Evolutionary conservation across 1,284 basidiomycete genomes (phyloP), one percentile per base, ranked within the genome.

Genomic region (Rhizoctonia solani): DNA sequence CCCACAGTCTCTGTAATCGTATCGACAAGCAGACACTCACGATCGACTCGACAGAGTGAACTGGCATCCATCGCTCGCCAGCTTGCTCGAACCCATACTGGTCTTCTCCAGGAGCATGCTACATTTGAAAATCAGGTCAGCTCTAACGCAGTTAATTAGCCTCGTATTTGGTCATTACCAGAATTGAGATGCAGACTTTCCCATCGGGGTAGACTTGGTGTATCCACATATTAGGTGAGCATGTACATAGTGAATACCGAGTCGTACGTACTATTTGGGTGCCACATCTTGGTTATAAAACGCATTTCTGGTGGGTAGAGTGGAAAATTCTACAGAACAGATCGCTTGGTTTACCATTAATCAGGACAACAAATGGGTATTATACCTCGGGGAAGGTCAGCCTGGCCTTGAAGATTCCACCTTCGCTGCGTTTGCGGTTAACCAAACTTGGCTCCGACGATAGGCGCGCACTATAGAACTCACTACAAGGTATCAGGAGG

Each of bases 81-180:
- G 97, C 95, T 74, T 98, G 93, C 77, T 99, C 97, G 74, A 95
- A 98, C 6, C 97, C 97, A 76, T 93, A 99, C 78, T 98, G 92
- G 78, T 99, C 97, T 69, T 96, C 92, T 54, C 95, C 96, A 1
- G 97, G 97, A 39, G 93, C 87, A 75, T 99, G 96, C 92, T 94
- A 72, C 6, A 73, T 52, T 50, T 68, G 29, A 41, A 41, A 32
- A 49, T 46, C 21, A 46, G 16, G 21, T 23, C 47, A 27, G 25
- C 23, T 23, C 25, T n/a, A 2, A n/a, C 11, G 4, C 32, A 11
- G 11, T 11, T 34, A 11, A 34, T 34, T 34, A 34, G 11, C 32
- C 11, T 34, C 32, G 32, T 34, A 4, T 34, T 34, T 11, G 32
- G 50, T 37, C 30, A 27, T 77, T 71, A 94, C 93, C 73, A 99